Percentiles rank a stretch among this genome's conserved stretches.
Conservation (phyloP, 148 eudicot genomes). For the Nepenthes mirabilis region DNA sequence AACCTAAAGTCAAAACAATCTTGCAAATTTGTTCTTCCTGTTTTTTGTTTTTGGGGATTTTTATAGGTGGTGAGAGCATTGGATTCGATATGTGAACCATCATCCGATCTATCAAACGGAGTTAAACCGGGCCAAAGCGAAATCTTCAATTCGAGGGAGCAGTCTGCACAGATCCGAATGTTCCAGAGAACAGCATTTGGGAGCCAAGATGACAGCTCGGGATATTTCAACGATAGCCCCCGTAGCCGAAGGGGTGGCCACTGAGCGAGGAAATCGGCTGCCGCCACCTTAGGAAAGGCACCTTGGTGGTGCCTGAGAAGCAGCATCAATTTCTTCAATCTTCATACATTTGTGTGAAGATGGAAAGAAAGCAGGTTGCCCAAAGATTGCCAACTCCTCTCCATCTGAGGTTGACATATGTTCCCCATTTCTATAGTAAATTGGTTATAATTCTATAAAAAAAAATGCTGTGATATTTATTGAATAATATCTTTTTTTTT, state of each 20-base stretch:
- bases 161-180: conserved; percentile 77
- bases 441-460: no score
- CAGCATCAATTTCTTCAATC: background rate
- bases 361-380: no score
- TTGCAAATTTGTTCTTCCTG: no score
- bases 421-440: no score
- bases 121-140: conserved; percentile 87
- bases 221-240: conserved; percentile 28
- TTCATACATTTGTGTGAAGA: no score
- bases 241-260: conserved; percentile 37
- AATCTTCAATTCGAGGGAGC: conserved; percentile 61
- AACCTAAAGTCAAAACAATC: no score
- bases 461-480: no score
- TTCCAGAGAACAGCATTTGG: conserved; percentile 91
- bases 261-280: background rate
- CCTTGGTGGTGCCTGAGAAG: background rate
- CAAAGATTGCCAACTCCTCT: no score
- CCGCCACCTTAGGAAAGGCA: background rate
- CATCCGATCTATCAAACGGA: conserved; percentile 69
- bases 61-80: conserved; percentile 79
- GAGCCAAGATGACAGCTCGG: conserved; percentile 73
- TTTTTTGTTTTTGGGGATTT: background rate
- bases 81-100: conserved; percentile 35
- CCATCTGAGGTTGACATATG: no score
- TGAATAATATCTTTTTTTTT: no score